Base-by-base conservation (phyloP, 768 basidiomycete species). In the Paxillus involutus region DNA sequence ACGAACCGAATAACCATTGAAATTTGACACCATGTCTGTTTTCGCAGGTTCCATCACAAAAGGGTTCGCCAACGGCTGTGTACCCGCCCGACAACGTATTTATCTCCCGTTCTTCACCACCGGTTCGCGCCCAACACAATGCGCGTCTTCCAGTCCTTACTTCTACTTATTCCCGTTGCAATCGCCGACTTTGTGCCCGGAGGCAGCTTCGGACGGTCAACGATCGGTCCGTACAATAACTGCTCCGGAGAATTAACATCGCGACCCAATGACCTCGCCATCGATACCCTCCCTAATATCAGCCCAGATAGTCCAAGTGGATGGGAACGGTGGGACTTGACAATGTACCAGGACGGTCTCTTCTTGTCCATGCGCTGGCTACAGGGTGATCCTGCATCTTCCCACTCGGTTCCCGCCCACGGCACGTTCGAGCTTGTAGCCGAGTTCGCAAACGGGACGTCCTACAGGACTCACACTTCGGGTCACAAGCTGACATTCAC, bases 191-290 rank as follows among this genome's bases (percentile, higher is more conserved):
- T 52, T 44, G n/a, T 52, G 14, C 44, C 51, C 14, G 51, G 51
- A 45, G 51, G 51, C 19, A 52, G 51, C 44, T 52, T 52, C 24
- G 51, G 51, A 16, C 32, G 29, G 29, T 11, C 37, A 52, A 60
- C 64, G 53, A 53, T 44, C 7, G 57, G 59, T 12, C 60, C 60
- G 5, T 56, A 53, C 49, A 56, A 59, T n/a, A 59, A 56, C 30
- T 61, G 60, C 36, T 59, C 54, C 7, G 58, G 60, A 13, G 29
- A 26, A 8, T 29, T 61, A n/a, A 44, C 44, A 14, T 17, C 12
- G 11, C 52, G 40, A 6, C 59, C 56, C 2, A 52, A 12, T 10
- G 52, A 52, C 35, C 32, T 55, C 35, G 57, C 53, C 10, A 40
- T 50, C 21, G 57, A 60, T 17, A 60, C 53, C n/a, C 44, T 58